phyloP scores from a whole-genome alignment of 306 rosid genomes.

The Vachellia pachyceras region DNA sequence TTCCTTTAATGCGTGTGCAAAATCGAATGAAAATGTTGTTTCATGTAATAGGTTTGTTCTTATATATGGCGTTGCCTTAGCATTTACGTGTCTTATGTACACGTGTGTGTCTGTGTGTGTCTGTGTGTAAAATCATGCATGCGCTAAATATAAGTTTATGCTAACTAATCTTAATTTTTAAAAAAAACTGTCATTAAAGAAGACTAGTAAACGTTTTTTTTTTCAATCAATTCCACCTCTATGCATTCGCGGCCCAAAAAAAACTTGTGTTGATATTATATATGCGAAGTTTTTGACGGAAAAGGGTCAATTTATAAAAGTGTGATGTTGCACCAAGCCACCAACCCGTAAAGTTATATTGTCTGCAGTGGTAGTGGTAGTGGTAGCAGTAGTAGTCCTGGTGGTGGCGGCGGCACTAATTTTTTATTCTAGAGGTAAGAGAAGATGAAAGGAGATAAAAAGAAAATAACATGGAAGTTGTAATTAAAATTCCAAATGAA shows the following conservation, averaged over 20 bases:
- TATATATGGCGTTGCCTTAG: neutral
- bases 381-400: too few relatives aligned
- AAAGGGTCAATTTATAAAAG: neutral
- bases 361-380: neutral
- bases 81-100: neutral
- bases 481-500: conserved; percentile 1
- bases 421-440: neutral
- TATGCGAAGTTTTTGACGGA: neutral
- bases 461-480: neutral
- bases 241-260: neutral
- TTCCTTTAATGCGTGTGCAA: neutral
- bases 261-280: neutral
- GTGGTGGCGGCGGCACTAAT: too few relatives aligned
- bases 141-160: neutral
- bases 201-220: neutral
- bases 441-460: neutral
- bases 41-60: neutral
- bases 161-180: neutral
- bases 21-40: neutral
- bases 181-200: neutral
- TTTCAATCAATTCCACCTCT: neutral
- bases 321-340: neutral
- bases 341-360: neutral
- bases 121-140: neutral
- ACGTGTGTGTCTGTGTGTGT: neutral